A percentile compares a stretch with the other conserved stretches of the same genome.
Evolutionary conservation across 1,284 basidiomycete genomes (phyloP).

Genomic region (Ustilago crameri): DNA sequence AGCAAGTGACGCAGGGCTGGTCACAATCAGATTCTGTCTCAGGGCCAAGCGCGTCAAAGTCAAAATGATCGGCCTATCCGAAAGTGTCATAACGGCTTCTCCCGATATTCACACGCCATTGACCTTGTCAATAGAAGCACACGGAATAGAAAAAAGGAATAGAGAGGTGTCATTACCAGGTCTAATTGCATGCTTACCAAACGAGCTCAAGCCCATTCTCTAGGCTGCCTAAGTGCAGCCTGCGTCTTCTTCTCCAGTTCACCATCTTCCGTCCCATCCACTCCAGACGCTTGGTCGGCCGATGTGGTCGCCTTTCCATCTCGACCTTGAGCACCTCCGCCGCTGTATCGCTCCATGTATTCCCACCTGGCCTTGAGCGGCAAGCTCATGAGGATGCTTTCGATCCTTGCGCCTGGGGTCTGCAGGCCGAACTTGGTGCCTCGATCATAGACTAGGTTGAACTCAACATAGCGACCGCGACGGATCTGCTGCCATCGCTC

Average conservation of each 20-base stretch:
- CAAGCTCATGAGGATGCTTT: conserved; percentile 68
- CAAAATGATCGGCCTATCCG: background rate
- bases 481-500: conserved; percentile 64
- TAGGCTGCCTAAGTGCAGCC: conserved; percentile 49
- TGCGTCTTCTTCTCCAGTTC: conserved; percentile 48
- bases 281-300: conserved; percentile 3
- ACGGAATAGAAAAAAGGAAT: background rate
- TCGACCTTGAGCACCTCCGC: conserved; percentile 51
- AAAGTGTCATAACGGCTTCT: no score
- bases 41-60: background rate
- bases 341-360: conserved; percentile 62
- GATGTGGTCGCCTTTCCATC: conserved; percentile 41
- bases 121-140: no score
- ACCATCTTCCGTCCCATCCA: conserved; percentile 23
- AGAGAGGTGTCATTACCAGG: no score
- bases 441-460: conserved; percentile 67
- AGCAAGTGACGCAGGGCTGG: conserved; percentile 3
- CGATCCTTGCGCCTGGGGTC: conserved; percentile 67
- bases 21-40: conserved; percentile 1
- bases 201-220: conserved; percentile 51
- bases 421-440: conserved; percentile 67
- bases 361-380: conserved; percentile 66
- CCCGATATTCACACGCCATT: no score
- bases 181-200: no score
- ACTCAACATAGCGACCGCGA: conserved; percentile 65